Evolutionary conservation across 2,329 filamentous ascomycete genomes (phyloP).

Genomic region (Trichoderma sp.): DNA sequence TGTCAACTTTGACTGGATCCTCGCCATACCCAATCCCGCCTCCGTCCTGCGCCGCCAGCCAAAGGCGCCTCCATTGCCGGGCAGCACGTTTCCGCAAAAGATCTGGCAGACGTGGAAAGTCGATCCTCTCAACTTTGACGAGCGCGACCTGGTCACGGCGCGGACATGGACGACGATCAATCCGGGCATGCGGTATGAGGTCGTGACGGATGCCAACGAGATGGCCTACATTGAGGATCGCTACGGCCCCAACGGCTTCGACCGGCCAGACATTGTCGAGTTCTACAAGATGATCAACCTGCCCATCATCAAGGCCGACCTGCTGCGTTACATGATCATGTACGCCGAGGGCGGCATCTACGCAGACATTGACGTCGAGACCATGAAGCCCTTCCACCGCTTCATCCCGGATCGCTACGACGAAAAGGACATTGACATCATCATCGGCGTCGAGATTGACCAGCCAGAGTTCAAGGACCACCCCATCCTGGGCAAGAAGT

Average conservation of each 20-base stretch:
- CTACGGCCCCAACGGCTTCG: constrained; percentile 65
- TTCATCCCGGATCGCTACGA: constrained; percentile 57
- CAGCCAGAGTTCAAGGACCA: constrained; percentile 66
- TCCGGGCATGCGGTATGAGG: constrained; percentile 67
- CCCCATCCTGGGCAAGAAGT: constrained; percentile 68
- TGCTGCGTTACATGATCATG: constrained; percentile 70
- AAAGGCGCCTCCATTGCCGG: constrained; percentile 26
- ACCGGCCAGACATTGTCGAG: constrained; percentile 66
- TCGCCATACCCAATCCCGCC: constrained; percentile 35
- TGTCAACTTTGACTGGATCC: constrained; percentile 49
- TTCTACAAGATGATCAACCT: constrained; percentile 62
- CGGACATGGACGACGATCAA: constrained; percentile 69
- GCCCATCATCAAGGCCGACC: constrained; percentile 66
- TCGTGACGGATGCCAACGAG: constrained; percentile 70
- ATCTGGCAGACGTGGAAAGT: constrained; percentile 81
- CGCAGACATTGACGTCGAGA: constrained; percentile 51
- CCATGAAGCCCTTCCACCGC: constrained; percentile 40
- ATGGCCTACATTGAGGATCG: constrained; percentile 68
- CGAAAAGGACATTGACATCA: constrained; percentile 67
- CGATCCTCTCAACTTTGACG: constrained; percentile 66
- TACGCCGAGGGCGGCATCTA: constrained; percentile 78
- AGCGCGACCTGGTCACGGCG: constrained; percentile 61
- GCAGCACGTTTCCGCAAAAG: constrained; percentile 60
- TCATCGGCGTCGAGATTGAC: constrained; percentile 72
- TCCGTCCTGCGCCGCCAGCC: constrained; percentile 30